Evolutionary conservation across 2,329 filamentous ascomycete species (phyloP).

Genomic region (Chrysoporthe cubensis): DNA sequence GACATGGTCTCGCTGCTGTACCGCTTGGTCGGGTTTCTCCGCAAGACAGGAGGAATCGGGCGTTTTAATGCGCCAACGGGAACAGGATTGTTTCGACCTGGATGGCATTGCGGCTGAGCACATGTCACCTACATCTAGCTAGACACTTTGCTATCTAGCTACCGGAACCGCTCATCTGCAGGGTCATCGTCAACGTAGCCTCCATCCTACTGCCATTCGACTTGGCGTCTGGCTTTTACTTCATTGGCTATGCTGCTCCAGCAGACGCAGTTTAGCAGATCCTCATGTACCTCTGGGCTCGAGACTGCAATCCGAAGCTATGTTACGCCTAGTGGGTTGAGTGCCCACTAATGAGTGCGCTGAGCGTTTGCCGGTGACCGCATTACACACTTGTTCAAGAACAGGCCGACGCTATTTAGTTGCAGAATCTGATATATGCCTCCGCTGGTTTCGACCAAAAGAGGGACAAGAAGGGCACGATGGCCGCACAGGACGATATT

Average conservation of each 20-base stretch:
- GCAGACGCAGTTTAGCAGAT: conserved; percentile 46
- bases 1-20: conserved; percentile 41
- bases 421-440: too few relatives aligned
- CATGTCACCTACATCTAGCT: too few relatives aligned
- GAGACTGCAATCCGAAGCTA: conserved; percentile 46
- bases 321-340: conserved; percentile 16
- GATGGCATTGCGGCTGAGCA: conserved; percentile 37
- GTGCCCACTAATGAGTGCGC: too few relatives aligned
- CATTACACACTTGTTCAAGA: too few relatives aligned
- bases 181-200: conserved; percentile 40
- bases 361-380: too few relatives aligned
- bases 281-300: conserved; percentile 48
- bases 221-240: conserved; percentile 46
- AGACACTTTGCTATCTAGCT: conserved; percentile 46
- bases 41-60: conserved; percentile 46
- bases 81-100: conserved; percentile 48
- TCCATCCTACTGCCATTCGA: conserved; percentile 48
- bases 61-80: conserved; percentile 44
- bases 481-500: conserved; percentile 23
- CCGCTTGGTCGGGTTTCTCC: conserved; percentile 45
- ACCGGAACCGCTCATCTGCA: conserved; percentile 38
- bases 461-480: too few relatives aligned
- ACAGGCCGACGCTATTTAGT: too few relatives aligned
- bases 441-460: too few relatives aligned
- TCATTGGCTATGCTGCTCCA: conserved; percentile 44